Evolutionary conservation across 148 eudicot species (phyloP).

Genomic region (Limonium bicolor): DNA sequence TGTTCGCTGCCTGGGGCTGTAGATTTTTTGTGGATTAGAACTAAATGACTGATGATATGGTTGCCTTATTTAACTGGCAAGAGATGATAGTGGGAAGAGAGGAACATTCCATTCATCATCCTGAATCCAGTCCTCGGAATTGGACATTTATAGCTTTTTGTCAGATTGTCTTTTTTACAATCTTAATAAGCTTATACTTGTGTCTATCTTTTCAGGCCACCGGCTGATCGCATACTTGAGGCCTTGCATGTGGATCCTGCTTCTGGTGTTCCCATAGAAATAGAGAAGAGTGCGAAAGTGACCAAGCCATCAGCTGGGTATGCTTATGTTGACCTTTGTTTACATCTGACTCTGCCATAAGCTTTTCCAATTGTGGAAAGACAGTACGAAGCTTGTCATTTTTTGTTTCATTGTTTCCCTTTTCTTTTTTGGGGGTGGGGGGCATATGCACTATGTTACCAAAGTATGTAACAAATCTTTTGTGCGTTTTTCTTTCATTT

Average conservation of each 20-base stretch:
- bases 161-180: too few species aligned
- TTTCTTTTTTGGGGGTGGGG: not conserved
- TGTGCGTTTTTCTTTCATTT: conserved; percentile 1
- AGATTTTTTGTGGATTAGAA: conserved; percentile 35
- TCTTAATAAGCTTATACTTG: too few species aligned
- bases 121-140: too few species aligned
- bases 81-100: conserved; percentile 36
- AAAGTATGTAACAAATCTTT: too few species aligned
- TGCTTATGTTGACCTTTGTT: not conserved
- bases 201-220: conserved; percentile 83
- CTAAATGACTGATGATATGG: conserved; percentile 22
- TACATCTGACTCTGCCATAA: not conserved
- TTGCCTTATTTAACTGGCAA: conserved; percentile 26
- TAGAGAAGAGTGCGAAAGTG: conserved; percentile 55
- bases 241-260: conserved; percentile 96
- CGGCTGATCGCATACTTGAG: conserved; percentile 78
- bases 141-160: too few species aligned
- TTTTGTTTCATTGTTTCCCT: too few species aligned
- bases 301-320: conserved; percentile 53
- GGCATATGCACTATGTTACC: too few species aligned
- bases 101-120: too few species aligned
- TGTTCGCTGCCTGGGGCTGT: conserved; percentile 44
- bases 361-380: too few species aligned
- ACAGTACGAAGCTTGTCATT: too few species aligned
- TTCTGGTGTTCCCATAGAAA: conserved; percentile 76